These are phyloP conservation scores for Mallotus nudiflorus DNA, from an alignment of 345 rosid genomes.

Conservation along the genomic window DNA sequence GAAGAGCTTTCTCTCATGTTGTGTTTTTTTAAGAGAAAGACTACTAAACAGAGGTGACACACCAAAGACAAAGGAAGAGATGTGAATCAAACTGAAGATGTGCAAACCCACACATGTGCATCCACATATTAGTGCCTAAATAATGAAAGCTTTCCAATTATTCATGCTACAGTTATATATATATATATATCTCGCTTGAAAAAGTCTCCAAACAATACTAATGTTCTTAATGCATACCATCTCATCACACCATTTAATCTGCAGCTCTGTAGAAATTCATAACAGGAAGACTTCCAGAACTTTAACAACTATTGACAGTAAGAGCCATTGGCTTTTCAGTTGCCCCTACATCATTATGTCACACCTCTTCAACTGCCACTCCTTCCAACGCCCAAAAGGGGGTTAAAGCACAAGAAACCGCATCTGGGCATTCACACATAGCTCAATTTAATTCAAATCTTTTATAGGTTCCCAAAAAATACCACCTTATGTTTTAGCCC, in stretches of 20 bases:
- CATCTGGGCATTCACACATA: neutral
- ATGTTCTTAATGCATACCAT: too few relatives aligned
- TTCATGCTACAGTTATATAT: too few relatives aligned
- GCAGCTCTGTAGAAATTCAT: neutral
- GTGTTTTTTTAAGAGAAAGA: too few relatives aligned
- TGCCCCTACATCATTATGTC: neutral
- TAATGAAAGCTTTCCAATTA: neutral
- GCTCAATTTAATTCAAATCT: neutral
- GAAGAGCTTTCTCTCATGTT: too few relatives aligned
- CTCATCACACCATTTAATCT: neutral
- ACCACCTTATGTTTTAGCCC: neutral
- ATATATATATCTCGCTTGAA: too few relatives aligned
- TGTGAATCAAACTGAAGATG: neutral
- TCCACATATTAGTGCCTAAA: neutral
- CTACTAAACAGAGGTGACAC: too few relatives aligned
- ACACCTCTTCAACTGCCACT: neutral
- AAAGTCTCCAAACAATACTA: neutral
- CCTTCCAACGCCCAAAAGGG: too few relatives aligned
- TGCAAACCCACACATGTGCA: neutral
- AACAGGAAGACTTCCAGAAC: neutral
- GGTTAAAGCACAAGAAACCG: neutral
- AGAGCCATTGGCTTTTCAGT: neutral
- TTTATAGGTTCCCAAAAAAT: neutral
- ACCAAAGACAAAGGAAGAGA: neutral
- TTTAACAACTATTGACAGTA: neutral